phyloP scores from a whole-genome alignment of 1,284 basidiomycete species.

The Tilletia caries region DNA sequence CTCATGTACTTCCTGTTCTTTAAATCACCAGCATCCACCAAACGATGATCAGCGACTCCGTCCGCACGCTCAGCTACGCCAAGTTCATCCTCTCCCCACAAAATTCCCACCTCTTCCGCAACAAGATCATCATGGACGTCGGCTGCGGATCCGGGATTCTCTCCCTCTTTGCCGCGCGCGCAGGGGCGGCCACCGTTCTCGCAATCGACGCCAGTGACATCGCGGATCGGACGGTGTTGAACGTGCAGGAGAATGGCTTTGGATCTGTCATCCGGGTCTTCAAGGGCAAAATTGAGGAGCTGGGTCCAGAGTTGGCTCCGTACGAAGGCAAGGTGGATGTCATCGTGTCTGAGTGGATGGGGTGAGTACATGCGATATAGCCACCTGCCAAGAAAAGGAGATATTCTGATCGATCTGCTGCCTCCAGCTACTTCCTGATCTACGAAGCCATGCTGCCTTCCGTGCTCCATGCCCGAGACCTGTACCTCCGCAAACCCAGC shows the following conservation, averaged over 20 bases:
- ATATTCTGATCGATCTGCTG: neutral
- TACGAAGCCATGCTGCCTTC: constrained; percentile 98
- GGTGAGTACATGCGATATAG: constrained; percentile 31
- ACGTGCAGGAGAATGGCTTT: constrained; percentile 75
- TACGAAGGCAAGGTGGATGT: constrained; percentile 75
- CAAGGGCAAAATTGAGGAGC: constrained; percentile 81
- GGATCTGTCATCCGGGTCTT: constrained; percentile 74
- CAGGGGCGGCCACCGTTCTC: constrained; percentile 87
- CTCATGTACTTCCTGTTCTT: constrained; percentile 71
- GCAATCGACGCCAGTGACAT: constrained; percentile 89
- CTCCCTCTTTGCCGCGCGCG: constrained; percentile 84
- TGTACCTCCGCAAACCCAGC: constrained; percentile 63
- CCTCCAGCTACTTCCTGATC: constrained; percentile 57
- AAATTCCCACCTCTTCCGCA: constrained; percentile 78
- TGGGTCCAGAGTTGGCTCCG: constrained; percentile 65
- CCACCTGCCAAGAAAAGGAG: constrained; percentile 59
- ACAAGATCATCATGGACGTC: constrained; percentile 86
- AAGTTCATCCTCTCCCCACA: constrained; percentile 71
- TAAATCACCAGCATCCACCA: constrained; percentile 58
- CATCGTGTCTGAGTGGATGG: constrained; percentile 96
- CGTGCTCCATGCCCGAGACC: constrained; percentile 79
- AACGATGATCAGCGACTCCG: constrained; percentile 71
- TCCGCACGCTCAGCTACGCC: constrained; percentile 88
- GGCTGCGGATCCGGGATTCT: constrained; percentile 68
- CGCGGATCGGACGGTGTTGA: constrained; percentile 74